phyloP scores from a whole-genome alignment of 2,329 filamentous ascomycete species.

The Talaromyces verruculosus region DNA sequence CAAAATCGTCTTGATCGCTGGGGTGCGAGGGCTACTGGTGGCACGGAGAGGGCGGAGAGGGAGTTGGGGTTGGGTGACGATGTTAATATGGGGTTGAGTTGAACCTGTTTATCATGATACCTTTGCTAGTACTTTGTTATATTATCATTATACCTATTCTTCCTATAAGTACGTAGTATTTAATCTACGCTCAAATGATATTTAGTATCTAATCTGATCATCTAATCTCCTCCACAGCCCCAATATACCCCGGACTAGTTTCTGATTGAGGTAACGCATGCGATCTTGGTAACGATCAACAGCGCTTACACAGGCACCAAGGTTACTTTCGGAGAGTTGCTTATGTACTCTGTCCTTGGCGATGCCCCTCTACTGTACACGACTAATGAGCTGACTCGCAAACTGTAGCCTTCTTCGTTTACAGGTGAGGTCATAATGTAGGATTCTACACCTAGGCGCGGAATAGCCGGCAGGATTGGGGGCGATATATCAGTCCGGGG shows the following conservation, averaged over 20 bases:
- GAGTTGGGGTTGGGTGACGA: conserved; percentile 83
- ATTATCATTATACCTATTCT: not conserved
- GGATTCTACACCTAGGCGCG: not conserved
- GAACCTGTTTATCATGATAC: conserved; percentile 7
- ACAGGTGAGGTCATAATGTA: not conserved
- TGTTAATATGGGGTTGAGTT: conserved; percentile 78
- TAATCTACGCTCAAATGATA: not conserved
- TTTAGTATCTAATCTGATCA: not conserved
- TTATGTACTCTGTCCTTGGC: not conserved
- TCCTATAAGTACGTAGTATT: not conserved
- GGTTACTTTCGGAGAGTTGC: not conserved
- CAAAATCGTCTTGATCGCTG: conserved; percentile 54
- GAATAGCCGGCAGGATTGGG: not conserved
- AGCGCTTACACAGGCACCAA: not conserved
- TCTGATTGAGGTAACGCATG: not conserved
- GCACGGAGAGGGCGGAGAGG: conserved; percentile 50
- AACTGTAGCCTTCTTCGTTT: not conserved
- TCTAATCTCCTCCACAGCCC: not conserved
- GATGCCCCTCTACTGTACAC: not conserved
- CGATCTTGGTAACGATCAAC: not conserved
- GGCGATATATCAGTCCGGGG: not conserved
- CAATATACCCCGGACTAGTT: not conserved
- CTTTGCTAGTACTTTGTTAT: conserved; percentile 8
- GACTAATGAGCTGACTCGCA: not conserved
- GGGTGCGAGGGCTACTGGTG: conserved; percentile 55